Evolutionary conservation across 306 rosid genomes (phyloP), one percentile per base, ranked within the genome.

Genomic region (Pyrus communis): DNA sequence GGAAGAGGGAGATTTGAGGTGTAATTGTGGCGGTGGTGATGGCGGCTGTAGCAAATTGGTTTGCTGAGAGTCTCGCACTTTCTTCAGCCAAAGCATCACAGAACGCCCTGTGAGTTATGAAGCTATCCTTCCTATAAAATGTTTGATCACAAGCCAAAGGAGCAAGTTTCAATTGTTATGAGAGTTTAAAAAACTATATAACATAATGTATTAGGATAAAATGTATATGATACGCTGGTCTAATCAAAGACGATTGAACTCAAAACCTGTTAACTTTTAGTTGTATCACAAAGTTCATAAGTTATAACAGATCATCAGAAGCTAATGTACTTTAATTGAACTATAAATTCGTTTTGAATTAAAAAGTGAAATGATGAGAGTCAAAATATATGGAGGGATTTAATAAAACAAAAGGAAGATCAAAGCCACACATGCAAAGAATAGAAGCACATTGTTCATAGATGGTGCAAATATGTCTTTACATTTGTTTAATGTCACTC

Each of bases 61-160:
- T 86, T 77, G 88, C 93, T 1, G 88, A 77, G 28, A 92, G 35
- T 80, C 96, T 86, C 52, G 96, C 97, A 83, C 91, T 95, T 76
- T 95, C 99, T 86, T 95, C 93, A 12, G 99, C 99, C 75, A 95
- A 79, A 35, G 98, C 98, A 83, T 95, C 97, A 70, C 99, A 96
- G 68, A 92, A 96, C 55, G 99, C 99, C 85, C 98, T 86, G 49
- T 96, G 99, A 45, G 97, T 96, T 72, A 96, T 81, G 90, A 92
- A 92, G 87, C 97, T 91, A 82, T 96, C 99, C 83, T 96, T 96
- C 96, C 99, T 96, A 86, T 19, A 60, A 17, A 11, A 11, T 11
- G 9, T 33, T 27, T 40, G 67, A 33, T 70, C 35, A 71, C 25
- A 12, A n/a, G 11, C 7, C 28, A 51, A 14, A 23, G 35, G 2